Percentiles rank a stretch among this genome's conserved stretches.
These are phyloP conservation scores for Amanita pseudoporphyria DNA, from an alignment of 768 basidiomycete species.

Conservation along the genomic window DNA sequence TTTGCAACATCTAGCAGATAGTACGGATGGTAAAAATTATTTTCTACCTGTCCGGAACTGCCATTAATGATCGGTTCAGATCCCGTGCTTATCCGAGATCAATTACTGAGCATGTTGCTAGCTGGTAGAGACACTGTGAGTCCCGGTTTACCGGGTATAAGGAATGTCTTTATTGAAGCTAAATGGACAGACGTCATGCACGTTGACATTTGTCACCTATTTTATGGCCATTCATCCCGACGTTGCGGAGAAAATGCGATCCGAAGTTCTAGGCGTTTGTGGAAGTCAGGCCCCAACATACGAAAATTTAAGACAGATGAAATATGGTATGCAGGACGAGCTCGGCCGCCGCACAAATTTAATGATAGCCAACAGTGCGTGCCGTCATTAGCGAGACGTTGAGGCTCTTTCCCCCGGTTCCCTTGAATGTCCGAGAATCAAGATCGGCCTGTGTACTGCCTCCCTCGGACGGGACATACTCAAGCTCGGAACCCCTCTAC, in stretches of 20 bases:
- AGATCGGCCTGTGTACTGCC: conserved; percentile 43
- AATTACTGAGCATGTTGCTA: conserved; percentile 67
- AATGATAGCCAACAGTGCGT: conserved; percentile 36
- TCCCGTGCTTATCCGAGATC: conserved; percentile 57
- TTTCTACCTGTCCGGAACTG: neutral
- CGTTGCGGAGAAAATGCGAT: conserved; percentile 39
- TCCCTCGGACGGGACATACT: conserved; percentile 38
- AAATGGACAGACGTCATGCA: conserved; percentile 47
- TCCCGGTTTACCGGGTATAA: conserved; percentile 10
- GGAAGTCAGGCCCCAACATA: conserved; percentile 37
- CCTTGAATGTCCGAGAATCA: conserved; percentile 57
- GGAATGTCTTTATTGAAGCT: neutral
- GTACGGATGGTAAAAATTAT: conserved; percentile 41
- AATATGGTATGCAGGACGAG: conserved; percentile 41
- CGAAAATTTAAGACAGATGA: conserved; percentile 47
- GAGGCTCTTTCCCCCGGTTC: conserved; percentile 72
- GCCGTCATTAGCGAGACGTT: conserved; percentile 76
- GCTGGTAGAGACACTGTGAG: conserved; percentile 70
- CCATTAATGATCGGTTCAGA: conserved; percentile 30
- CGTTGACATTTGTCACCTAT: conserved; percentile 63
- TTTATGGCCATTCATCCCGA: conserved; percentile 59
- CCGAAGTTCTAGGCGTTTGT: conserved; percentile 51
- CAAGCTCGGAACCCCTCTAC: conserved; percentile 32
- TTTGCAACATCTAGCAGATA: conserved; percentile 56
- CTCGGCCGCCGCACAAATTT: neutral